These are phyloP conservation scores for Pyrenochaeta sp. DNA, from an alignment of 2,329 filamentous ascomycete genomes.

Conservation along the genomic window DNA sequence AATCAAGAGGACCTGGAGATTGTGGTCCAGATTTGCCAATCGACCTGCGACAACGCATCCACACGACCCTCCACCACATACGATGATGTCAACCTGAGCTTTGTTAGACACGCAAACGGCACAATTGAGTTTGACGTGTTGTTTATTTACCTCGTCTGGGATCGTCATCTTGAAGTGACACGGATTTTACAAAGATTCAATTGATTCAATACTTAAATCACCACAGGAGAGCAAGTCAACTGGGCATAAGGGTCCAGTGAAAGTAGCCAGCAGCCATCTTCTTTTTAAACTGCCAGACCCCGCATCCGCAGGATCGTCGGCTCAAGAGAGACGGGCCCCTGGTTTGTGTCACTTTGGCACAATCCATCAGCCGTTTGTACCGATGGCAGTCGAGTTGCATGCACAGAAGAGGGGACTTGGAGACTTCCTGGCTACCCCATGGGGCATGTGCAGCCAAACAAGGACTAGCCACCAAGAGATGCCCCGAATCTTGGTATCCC, in stretches of 20 bases:
- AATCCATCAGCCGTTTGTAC: constrained; percentile 20
- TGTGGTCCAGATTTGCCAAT: constrained; percentile 78
- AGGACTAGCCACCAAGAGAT: constrained; percentile 13
- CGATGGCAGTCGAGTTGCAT: constrained; percentile 28
- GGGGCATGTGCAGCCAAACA: constrained; percentile 13
- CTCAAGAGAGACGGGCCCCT: constrained; percentile 32
- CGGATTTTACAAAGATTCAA: constrained; percentile 5
- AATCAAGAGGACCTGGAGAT: constrained; percentile 73
- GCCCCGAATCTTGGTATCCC: constrained; percentile 15
- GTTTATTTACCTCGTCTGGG: constrained; percentile 66
- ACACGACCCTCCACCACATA: constrained; percentile 76
- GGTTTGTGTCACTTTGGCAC: constrained; percentile 19
- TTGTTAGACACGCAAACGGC: no score
- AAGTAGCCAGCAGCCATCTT: constrained; percentile 19
- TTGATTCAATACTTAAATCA: constrained; percentile 13
- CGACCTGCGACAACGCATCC: constrained; percentile 62
- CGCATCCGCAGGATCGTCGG: constrained; percentile 36
- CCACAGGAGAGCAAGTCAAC: constrained; percentile 42
- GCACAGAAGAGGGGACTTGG: constrained; percentile 34
- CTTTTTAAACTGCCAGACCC: constrained; percentile 42
- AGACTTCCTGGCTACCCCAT: constrained; percentile 17
- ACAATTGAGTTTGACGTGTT: neutral
- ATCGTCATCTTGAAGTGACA: constrained; percentile 60
- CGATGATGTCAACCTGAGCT: constrained; percentile 74
- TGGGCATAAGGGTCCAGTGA: constrained; percentile 24